phyloP scores from a whole-genome alignment of 1,139 yeast species.

The Debaryomyces coudertii region DNA sequence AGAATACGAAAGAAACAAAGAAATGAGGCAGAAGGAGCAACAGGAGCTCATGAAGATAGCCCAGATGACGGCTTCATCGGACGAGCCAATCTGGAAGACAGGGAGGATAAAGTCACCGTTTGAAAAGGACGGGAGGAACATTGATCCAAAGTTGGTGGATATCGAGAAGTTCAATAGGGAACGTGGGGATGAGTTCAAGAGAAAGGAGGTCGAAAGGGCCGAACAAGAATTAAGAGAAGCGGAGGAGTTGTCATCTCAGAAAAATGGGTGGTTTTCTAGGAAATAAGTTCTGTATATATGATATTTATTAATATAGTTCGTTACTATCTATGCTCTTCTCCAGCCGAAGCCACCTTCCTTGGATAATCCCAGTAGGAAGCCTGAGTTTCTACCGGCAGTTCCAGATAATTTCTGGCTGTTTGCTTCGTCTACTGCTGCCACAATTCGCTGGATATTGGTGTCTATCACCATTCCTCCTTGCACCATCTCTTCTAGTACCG shows the following conservation, averaged over 20 bases:
- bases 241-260: constrained; percentile 29
- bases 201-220: constrained; percentile 44
- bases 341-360: constrained; percentile 49
- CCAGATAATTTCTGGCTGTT: constrained; percentile 46
- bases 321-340: constrained; percentile 26
- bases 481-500: constrained; percentile 87
- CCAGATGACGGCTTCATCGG: constrained; percentile 59
- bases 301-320: constrained; percentile 9
- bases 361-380: constrained; percentile 47
- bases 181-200: constrained; percentile 48
- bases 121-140: constrained; percentile 44
- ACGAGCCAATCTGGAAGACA: constrained; percentile 81
- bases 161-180: constrained; percentile 53
- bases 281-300: constrained; percentile 7
- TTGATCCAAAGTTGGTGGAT: constrained; percentile 46
- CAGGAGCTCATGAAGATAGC: constrained; percentile 68
- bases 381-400: constrained; percentile 21
- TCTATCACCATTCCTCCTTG: constrained; percentile 99
- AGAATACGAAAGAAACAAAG: constrained; percentile 70
- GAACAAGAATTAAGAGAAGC: constrained; percentile 37
- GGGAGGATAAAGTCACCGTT: constrained; percentile 71
- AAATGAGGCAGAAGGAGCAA: constrained; percentile 66
- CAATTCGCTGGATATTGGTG: constrained; percentile 80
- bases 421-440: constrained; percentile 73
- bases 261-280: constrained; percentile 38